These are phyloP conservation scores for Mycena indigotica DNA, from an alignment of 768 basidiomycete species.

Conservation along the genomic window DNA sequence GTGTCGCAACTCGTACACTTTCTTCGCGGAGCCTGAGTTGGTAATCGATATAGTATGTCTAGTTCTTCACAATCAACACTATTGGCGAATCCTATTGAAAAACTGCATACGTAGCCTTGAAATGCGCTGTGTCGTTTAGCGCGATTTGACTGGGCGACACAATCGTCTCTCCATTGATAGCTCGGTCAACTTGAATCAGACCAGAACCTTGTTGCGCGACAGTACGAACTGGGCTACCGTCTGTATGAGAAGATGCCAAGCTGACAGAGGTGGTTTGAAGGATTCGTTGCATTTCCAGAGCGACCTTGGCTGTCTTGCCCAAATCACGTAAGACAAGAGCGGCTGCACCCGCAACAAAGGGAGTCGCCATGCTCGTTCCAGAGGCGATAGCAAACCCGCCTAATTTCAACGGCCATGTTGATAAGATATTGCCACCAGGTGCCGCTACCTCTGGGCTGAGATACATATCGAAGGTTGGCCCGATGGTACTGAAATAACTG, in stretches of 20 bases:
- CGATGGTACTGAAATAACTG: constrained; percentile 46
- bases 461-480: constrained; percentile 46
- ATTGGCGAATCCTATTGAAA: background rate
- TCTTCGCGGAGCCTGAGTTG: constrained; percentile 36
- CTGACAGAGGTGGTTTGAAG: constrained; percentile 11
- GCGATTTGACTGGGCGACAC: constrained; percentile 44
- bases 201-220: constrained; percentile 41
- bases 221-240: constrained; percentile 35
- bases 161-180: constrained; percentile 39
- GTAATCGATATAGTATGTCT: constrained; percentile 37
- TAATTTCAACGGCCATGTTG: constrained; percentile 43
- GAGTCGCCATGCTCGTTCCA: constrained; percentile 44
- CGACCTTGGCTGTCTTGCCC: constrained; percentile 32
- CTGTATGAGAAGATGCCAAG: constrained; percentile 10
- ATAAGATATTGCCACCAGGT: constrained; percentile 48
- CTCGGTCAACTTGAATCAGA: constrained; percentile 44
- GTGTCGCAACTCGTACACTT: constrained; percentile 38
- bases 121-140: constrained; percentile 51
- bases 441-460: constrained; percentile 29
- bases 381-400: constrained; percentile 40
- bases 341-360: constrained; percentile 44
- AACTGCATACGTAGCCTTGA: constrained; percentile 29
- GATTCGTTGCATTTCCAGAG: constrained; percentile 1
- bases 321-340: constrained; percentile 43
- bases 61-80: background rate